These are phyloP conservation scores for Camellia oleifera DNA, from an alignment of 179 eudicot genomes.

Conservation along the genomic window DNA sequence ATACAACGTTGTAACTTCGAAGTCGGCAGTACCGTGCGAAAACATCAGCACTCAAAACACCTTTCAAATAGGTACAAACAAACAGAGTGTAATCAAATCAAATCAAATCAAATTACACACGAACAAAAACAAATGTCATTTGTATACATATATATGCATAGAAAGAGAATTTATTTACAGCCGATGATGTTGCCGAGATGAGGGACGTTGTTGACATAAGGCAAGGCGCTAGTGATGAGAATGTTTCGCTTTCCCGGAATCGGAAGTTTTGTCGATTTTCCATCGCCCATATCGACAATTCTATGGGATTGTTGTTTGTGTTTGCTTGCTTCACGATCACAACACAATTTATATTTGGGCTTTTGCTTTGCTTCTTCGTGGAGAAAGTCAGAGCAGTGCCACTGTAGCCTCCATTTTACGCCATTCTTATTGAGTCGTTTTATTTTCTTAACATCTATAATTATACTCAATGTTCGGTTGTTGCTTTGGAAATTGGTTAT, in stretches of 20 bases:
- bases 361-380: neutral
- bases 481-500: too few species aligned
- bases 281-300: slow-evolving; percentile 18
- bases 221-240: slow-evolving; percentile 81
- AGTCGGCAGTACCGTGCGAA: slow-evolving; percentile 83
- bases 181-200: slow-evolving; percentile 96
- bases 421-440: too few species aligned
- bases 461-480: too few species aligned
- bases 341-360: too few species aligned
- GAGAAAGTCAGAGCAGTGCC: neutral
- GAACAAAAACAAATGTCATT: neutral
- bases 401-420: too few species aligned
- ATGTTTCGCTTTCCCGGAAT: slow-evolving; percentile 66
- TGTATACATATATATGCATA: neutral
- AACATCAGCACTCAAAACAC: slow-evolving; percentile 97
- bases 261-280: slow-evolving; percentile 39
- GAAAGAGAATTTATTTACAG: slow-evolving; percentile 35
- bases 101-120: too few species aligned
- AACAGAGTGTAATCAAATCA: neutral
- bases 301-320: neutral
- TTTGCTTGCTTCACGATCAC: neutral
- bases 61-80: slow-evolving; percentile 25
- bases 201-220: slow-evolving; percentile 91
- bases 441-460: too few species aligned
- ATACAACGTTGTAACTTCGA: slow-evolving; percentile 69